Percentiles rank a stretch among this genome's conserved stretches.
These are phyloP conservation scores for Leucocoprinus sp. DNA, from an alignment of 768 basidiomycete species.

Conservation along the genomic window DNA sequence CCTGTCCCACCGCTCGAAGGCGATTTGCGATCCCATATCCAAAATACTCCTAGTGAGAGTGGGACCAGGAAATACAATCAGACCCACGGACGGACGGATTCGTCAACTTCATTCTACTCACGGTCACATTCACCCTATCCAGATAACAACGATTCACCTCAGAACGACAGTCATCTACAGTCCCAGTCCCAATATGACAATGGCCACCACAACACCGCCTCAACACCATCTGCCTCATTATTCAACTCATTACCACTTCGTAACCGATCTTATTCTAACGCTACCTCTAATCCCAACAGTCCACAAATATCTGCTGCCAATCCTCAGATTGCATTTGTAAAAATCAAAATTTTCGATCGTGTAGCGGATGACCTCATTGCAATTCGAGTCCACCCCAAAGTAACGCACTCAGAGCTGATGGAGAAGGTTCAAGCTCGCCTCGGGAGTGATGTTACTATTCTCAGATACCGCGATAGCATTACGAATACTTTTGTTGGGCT, in stretches of 20 bases:
- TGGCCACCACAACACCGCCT: constrained; percentile 20
- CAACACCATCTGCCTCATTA: constrained; percentile 40
- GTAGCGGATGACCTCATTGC: constrained; percentile 93
- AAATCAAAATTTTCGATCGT: constrained; percentile 97
- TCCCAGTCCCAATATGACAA: constrained; percentile 24
- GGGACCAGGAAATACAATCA: constrained; percentile 34
- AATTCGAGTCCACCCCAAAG: constrained; percentile 90
- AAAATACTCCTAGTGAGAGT: constrained; percentile 30
- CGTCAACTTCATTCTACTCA: constrained; percentile 36
- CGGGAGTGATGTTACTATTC: constrained; percentile 55
- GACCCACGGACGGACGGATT: constrained; percentile 44
- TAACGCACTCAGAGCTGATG: constrained; percentile 80
- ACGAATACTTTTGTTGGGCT: constrained; percentile 59
- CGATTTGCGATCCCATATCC: constrained; percentile 31
- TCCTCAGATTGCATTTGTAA: constrained; percentile 83
- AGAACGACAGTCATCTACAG: constrained; percentile 19
- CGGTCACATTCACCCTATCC: constrained; percentile 30
- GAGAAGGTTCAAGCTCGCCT: constrained; percentile 87
- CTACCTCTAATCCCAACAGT: constrained; percentile 45
- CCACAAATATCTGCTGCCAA: constrained; percentile 73
- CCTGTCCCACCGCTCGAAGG: constrained; percentile 30
- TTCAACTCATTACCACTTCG: constrained; percentile 44
- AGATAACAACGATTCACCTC: constrained; percentile 26
- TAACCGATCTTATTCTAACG: constrained; percentile 51
- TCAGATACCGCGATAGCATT: constrained; percentile 72